Base-by-base conservation (phyloP, 164 flowering plant species). In the Vitis riparia region DNA sequence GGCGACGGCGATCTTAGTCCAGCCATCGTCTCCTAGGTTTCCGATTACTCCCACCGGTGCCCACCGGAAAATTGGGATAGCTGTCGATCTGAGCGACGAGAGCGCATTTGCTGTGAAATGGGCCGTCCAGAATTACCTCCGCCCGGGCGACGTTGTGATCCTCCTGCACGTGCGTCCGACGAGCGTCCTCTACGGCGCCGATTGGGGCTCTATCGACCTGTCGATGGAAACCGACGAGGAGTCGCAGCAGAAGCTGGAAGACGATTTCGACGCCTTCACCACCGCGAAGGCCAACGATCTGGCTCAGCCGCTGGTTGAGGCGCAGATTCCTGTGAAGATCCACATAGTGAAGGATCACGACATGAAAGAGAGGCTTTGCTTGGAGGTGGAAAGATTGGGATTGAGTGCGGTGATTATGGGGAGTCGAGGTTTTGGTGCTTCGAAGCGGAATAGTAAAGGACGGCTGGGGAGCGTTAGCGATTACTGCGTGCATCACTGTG, bases 341-440 rank as follows among this genome's bases (percentile, higher is more conserved):
- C 95, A 88, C 68, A 87, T 90, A n/a, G 95, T 90, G 49, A 88
- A 87, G 82, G 95, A 90, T 70, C 95, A 88, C 51, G 93, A 90
- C 67, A 86, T 90, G 95, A 90, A 82, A 85, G 93, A 90, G 83
- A 70, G 95, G 80, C 82, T 90, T 5, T 90, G 95, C 69, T 69
- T 90, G 79, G 87, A 88, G 79, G 87, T 85, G 14, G 88, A 85
- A 75, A 79, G 89, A 76, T 63, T 86, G 11, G 91, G 91, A 13
- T 66, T 88, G 52, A 80, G 86, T 52, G 80, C 89, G 2, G 74
- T 88, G 53, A 72, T 83, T 8, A 85, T 80, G 84, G 89, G 90
- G 52, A 88, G 89, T 56, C 74, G 88, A 7, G 90, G 87, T 0
- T 88, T 86, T 56, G 87, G 90, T 0, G 88, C 90, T 1, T 55